phyloP scores from a whole-genome alignment of 345 rosid genomes.

The Eucalyptus grandis region DNA sequence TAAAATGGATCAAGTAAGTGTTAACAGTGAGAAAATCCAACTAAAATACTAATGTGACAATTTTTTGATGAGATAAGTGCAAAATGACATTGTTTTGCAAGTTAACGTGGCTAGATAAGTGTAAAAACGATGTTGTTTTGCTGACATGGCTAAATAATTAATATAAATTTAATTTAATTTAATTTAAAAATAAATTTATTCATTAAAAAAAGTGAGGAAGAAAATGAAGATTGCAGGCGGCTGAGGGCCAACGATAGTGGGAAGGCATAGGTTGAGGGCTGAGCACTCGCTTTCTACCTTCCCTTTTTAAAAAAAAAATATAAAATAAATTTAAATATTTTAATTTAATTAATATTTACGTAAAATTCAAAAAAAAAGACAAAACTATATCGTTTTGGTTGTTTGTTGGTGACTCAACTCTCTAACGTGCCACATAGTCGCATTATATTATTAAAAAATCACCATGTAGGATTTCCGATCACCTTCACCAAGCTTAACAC shows the following conservation, averaged over 20 bases:
- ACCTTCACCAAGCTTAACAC: accelerated
- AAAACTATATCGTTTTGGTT: accelerated
- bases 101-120: accelerated
- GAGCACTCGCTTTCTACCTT: accelerated
- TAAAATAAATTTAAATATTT: no score
- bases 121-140: accelerated
- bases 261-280: accelerated
- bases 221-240: accelerated
- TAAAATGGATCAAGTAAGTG: accelerated
- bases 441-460: no score
- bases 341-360: no score
- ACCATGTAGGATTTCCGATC: accelerated
- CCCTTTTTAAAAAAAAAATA: no score
- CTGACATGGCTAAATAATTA: no score
- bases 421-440: accelerated
- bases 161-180: no score
- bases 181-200: no score
- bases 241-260: accelerated
- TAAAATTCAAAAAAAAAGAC: no score
- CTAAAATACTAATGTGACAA: accelerated
- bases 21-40: accelerated
- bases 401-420: accelerated
- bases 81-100: no score
- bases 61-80: accelerated
- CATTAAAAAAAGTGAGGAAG: no score